Conservation (phyloP, 2,329 filamentous ascomycete genomes). For the Diaporthe ampelina region DNA sequence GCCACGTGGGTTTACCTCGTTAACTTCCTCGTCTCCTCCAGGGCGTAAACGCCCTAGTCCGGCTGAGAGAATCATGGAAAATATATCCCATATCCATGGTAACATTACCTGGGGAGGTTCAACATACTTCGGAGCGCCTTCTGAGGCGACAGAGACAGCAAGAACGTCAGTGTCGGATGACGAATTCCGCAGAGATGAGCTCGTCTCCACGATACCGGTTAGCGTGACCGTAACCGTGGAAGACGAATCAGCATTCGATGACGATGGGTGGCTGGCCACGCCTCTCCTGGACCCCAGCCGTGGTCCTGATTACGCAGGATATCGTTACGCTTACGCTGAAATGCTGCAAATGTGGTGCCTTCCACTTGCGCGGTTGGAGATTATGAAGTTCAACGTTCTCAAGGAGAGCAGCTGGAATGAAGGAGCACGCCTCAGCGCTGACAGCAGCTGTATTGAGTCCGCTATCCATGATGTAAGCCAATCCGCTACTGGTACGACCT, state of each 20-base stretch:
- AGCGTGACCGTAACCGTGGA: constrained; percentile 68
- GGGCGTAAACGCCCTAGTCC: constrained; percentile 70
- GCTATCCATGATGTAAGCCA: constrained; percentile 51
- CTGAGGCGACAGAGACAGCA: constrained; percentile 61
- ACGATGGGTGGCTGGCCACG: constrained; percentile 74
- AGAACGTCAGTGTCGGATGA: constrained; percentile 69
- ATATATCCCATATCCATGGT: constrained; percentile 60
- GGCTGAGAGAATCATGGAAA: constrained; percentile 71
- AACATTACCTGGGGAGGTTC: constrained; percentile 66
- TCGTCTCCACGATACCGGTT: constrained; percentile 63
- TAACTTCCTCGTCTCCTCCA: constrained; percentile 58
- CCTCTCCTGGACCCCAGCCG: constrained; percentile 69
- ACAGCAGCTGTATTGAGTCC: constrained; percentile 53
- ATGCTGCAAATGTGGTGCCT: constrained; percentile 77
- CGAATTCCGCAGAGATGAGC: constrained; percentile 62
- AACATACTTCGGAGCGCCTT: constrained; percentile 57
- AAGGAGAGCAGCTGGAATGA: constrained; percentile 57
- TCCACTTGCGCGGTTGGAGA: constrained; percentile 73
- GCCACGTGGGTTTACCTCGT: constrained; percentile 58
- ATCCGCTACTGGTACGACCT: constrained; percentile 51
- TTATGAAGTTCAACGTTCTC: constrained; percentile 78
- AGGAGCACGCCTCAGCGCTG: constrained; percentile 42
- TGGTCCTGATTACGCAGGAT: constrained; percentile 67
- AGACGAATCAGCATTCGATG: constrained; percentile 76
- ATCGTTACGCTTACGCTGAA: constrained; percentile 77